Evolutionary conservation across 495 filamentous ascomycete species (phyloP).

Genomic region (Evansstolkia leycettana): DNA sequence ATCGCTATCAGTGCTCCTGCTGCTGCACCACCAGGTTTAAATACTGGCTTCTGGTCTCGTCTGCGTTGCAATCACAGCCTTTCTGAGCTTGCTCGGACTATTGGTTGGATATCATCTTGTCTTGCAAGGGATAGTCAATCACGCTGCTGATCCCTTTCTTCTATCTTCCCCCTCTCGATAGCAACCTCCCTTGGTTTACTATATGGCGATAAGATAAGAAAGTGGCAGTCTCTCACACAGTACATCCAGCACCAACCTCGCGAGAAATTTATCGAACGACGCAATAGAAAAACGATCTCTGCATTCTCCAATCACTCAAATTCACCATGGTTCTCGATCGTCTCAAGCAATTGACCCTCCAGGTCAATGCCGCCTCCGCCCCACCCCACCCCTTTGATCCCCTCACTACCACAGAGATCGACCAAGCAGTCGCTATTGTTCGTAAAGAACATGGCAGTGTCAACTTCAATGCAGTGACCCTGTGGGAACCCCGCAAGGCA

Average conservation of each 20-base stretch:
- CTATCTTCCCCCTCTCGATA: no score
- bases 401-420: conserved; percentile 66
- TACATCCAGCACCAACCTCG: no score
- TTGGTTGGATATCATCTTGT: no score
- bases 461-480: conserved; percentile 80
- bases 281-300: no score
- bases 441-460: conserved; percentile 59
- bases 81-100: no score
- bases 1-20: conserved; percentile 2
- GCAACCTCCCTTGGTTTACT: no score
- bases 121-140: no score
- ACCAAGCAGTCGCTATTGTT: conserved; percentile 55
- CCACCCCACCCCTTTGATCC: conserved; percentile 78
- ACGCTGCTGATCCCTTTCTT: no score
- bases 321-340: conserved; percentile 51
- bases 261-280: no score
- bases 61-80: background rate
- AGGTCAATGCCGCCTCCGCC: conserved; percentile 42
- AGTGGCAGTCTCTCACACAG: no score
- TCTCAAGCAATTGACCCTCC: conserved; percentile 54
- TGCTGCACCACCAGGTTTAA: background rate
- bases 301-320: no score
- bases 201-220: background rate
- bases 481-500: conserved; percentile 77
- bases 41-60: background rate